Conservation (phyloP, 768 basidiomycete genomes). For the Clitopilus hobsonii region DNA sequence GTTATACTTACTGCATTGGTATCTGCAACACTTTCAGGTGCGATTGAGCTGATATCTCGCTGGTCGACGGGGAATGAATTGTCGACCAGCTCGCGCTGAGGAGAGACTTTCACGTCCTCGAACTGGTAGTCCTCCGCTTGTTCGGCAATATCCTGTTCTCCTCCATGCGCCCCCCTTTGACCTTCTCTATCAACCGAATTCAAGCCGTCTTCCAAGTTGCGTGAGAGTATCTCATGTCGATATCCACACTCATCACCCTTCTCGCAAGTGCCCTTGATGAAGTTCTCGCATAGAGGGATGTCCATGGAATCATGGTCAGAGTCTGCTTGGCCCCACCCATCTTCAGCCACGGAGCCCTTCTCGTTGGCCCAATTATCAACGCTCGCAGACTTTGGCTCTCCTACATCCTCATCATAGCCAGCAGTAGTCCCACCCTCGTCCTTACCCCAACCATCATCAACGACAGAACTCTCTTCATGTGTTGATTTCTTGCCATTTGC, state of each 20-base stretch:
- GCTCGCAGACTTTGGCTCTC: no score
- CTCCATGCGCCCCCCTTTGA: not conserved
- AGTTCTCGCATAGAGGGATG: constrained; percentile 3
- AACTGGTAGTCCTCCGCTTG: not conserved
- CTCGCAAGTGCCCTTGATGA: constrained; percentile 2
- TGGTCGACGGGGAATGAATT: no score
- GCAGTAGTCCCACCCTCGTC: not conserved
- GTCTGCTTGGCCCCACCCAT: not conserved
- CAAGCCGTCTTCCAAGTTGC: not conserved
- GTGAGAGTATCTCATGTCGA: constrained; percentile 4
- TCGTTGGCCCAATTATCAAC: not conserved
- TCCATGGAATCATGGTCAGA: not conserved
- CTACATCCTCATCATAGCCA: no score
- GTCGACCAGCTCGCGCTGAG: not conserved
- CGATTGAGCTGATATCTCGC: no score
- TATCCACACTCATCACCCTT: constrained; percentile 1
- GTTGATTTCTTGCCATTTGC: no score
- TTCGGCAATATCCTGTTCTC: not conserved
- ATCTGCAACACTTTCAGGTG: not conserved
- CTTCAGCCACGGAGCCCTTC: not conserved
- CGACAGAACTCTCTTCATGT: not conserved
- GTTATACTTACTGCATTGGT: not conserved
- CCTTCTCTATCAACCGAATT: not conserved
- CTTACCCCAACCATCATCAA: not conserved
- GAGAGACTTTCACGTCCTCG: not conserved